Base-by-base conservation (phyloP, 1,139 yeast species). In the Debaryomyces singareniensis region DNA sequence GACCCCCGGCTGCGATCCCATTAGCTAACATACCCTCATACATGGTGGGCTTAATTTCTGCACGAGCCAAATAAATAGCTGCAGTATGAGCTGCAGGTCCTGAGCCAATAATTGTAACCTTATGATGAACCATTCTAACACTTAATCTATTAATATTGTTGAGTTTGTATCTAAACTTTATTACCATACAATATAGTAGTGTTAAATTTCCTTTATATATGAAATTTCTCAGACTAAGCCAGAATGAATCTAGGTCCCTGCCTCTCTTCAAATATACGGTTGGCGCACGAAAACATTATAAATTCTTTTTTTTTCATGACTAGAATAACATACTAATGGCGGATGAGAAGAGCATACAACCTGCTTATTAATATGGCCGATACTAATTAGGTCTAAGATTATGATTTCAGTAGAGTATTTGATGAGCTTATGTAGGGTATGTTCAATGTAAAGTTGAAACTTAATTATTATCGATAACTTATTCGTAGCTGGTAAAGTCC, bases 61-160 rank as follows among this genome's bases (percentile, higher is more conserved):
- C 98, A 61, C 98, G 79, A 20, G 97, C 80, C 37, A 91, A 71
- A 61, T 91, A 91, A 58, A 91, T 85, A 45, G 98, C 98, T 30
- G 98, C 98, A 28, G 98, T 91, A 70, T 91, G 96, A 34, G 97
- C 98, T 38, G 98, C 98, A 33, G 98, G 98, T 46, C 98, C 98
- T 31, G 97, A 89, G 29, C 97, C 97, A 42, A 89, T 81, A 49
- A 89, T 86, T 31, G 95, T 86, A 40, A 87, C 96, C 63, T 71
- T 76, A 66, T 84, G 78, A 61, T 87, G 96, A 47, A 75, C 83
- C 87, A 79, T 80, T 71, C 70, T 75, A 15, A 26, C 27, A 13
- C 7, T 23, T 7, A 9, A 23, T 23, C 25, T 13, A 9, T 13
- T 23, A 13, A 10, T 23, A 23, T 7, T 23, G 13, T 23, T 23